Evolutionary conservation across 805 yeast genomes (phyloP).

Genomic region (Sungouiozyma ichnusensis): DNA sequence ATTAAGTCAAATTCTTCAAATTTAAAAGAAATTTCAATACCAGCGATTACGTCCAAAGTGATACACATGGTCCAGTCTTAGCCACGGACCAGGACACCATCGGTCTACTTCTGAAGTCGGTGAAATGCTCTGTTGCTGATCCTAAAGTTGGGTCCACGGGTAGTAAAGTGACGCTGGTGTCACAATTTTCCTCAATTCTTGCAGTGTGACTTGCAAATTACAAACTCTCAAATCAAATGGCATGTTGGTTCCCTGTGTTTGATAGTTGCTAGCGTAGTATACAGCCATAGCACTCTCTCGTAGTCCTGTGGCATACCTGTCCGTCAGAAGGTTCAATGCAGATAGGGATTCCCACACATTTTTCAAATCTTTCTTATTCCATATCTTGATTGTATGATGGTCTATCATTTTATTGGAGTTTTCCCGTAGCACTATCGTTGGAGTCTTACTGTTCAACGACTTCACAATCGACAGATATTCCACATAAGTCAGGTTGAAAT

Average conservation of each 20-base stretch:
- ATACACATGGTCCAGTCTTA: no score
- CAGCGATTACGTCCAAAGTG: no score
- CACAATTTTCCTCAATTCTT: slow-evolving; percentile 34
- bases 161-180: slow-evolving; percentile 24
- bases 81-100: no score
- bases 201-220: slow-evolving; percentile 41
- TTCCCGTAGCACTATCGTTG: slow-evolving; percentile 11
- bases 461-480: slow-evolving; percentile 59
- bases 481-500: slow-evolving; percentile 64
- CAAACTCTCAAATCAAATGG: slow-evolving; percentile 39
- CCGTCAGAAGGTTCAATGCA: slow-evolving; percentile 42
- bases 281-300: slow-evolving; percentile 32
- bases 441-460: slow-evolving; percentile 31
- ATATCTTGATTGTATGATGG: slow-evolving; percentile 34
- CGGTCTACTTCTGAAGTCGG: no score
- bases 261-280: slow-evolving; percentile 31
- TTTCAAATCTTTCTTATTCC: slow-evolving; percentile 52
- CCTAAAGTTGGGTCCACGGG: slow-evolving; percentile 26
- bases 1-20: no score
- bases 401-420: slow-evolving; percentile 26
- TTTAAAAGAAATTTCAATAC: no score
- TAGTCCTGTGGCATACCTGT: slow-evolving; percentile 34
- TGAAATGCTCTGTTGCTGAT: not conserved
- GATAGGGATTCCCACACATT: slow-evolving; percentile 68
- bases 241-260: slow-evolving; percentile 29